A percentile compares a stretch with the other conserved stretches of the same genome.
These are phyloP conservation scores for Arthrobotrys musiformis DNA, from an alignment of 2,329 filamentous ascomycete genomes.

Conservation along the genomic window DNA sequence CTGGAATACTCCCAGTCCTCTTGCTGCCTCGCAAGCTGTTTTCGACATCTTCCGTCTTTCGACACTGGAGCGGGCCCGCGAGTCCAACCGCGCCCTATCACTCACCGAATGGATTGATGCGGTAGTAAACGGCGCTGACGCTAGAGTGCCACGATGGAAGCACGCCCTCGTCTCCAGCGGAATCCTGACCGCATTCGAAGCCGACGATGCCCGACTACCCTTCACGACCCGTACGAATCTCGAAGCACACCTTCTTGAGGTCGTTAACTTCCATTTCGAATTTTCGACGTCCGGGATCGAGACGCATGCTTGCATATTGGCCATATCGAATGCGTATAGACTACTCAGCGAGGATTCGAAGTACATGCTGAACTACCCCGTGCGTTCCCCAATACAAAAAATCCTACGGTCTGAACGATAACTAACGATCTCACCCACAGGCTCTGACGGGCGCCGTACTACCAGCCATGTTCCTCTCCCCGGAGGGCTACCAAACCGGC, in stretches of 20 bases:
- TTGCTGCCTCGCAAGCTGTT: constrained; percentile 73
- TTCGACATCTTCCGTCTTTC: constrained; percentile 79
- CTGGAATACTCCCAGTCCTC: constrained; percentile 72
- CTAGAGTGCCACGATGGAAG: constrained; percentile 78
- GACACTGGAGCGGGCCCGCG: constrained; percentile 67
- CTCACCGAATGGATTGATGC: constrained; percentile 70
- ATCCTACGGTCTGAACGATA: neutral
- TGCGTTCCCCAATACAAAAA: neutral
- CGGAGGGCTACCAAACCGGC: constrained; percentile 78
- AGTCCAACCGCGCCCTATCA: constrained; percentile 62
- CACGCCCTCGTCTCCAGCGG: constrained; percentile 84
- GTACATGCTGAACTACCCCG: constrained; percentile 48
- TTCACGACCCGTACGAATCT: constrained; percentile 44
- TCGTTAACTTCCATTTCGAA: constrained; percentile 52
- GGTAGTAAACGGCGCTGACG: constrained; percentile 70
- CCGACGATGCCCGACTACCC: constrained; percentile 40
- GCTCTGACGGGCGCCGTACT: constrained; percentile 76
- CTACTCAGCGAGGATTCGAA: constrained; percentile 46
- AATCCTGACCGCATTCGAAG: constrained; percentile 67
- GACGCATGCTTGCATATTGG: constrained; percentile 46
- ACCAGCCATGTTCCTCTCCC: constrained; percentile 74
- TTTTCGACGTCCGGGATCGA: constrained; percentile 48
- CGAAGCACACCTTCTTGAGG: constrained; percentile 45
- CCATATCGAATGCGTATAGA: constrained; percentile 43
- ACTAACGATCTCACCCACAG: constrained; percentile 29